Evolutionary conservation across 176 grass and related monocot genomes (phyloP).

Genomic region (Aegilops tauschii): DNA sequence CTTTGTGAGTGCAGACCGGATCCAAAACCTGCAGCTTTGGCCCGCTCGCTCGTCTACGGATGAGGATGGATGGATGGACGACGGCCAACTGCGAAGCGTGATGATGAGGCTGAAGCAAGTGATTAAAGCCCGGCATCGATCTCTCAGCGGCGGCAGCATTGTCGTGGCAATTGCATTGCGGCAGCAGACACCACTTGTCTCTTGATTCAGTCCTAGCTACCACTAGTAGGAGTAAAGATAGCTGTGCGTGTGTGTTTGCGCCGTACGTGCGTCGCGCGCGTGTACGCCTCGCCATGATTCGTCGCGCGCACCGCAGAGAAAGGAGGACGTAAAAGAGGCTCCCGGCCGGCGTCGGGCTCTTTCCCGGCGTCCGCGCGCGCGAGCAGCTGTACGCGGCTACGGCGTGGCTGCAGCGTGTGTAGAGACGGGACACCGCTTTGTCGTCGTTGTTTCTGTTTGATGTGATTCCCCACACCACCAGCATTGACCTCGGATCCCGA

Average conservation of each 20-base stretch:
- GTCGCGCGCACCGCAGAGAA: background rate
- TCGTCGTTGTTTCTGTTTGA: too few species aligned
- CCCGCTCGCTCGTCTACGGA: background rate
- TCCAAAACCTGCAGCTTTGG: background rate
- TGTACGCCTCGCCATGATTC: background rate
- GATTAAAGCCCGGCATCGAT: background rate
- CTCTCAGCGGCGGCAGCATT: background rate
- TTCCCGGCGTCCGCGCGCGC: background rate
- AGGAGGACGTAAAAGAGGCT: background rate
- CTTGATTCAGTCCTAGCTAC: background rate
- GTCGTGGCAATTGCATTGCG: background rate
- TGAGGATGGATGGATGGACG: background rate
- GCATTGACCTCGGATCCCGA: conserved; percentile 4
- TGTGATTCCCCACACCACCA: background rate
- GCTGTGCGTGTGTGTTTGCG: background rate
- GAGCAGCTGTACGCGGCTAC: background rate
- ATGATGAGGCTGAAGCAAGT: background rate
- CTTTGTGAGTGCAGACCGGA: background rate
- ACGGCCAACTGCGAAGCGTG: background rate
- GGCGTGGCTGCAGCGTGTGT: background rate
- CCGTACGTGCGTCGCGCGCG: background rate
- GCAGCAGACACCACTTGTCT: background rate
- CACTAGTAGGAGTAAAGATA: background rate
- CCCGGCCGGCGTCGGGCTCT: background rate
- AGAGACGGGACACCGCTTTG: background rate